Conservation (phyloP, 108 stramenopile species). For the Nitzschia sp. region DNA sequence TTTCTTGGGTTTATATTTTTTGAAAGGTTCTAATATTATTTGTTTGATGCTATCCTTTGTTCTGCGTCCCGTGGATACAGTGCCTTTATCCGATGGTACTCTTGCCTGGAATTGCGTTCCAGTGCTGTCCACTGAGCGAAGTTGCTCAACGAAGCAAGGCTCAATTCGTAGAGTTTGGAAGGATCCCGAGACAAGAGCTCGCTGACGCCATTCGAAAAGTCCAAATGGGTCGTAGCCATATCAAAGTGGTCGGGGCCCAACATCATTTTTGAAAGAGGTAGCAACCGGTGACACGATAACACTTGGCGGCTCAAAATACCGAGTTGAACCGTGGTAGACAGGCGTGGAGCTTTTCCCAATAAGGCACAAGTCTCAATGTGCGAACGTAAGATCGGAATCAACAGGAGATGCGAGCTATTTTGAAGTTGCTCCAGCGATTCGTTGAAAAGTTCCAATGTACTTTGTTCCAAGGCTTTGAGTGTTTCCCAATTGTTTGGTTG, state of each 20-base stretch:
- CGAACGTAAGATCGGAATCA: conserved; percentile 56
- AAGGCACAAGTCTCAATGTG: conserved; percentile 66
- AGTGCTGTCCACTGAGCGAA: conserved; percentile 54
- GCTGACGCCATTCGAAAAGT: conserved; percentile 47
- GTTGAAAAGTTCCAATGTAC: conserved; percentile 51
- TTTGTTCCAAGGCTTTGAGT: conserved; percentile 58
- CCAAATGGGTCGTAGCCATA: conserved; percentile 40
- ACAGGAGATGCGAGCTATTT: conserved; percentile 55
- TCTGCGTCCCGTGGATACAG: conserved; percentile 65
- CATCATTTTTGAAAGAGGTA: conserved; percentile 27
- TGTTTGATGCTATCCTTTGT: not conserved
- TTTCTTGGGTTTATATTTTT: too few species aligned
- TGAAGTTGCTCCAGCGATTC: conserved; percentile 50
- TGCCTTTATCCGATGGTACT: conserved; percentile 60
- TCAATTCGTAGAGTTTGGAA: conserved; percentile 42
- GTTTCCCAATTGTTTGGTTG: conserved; percentile 29
- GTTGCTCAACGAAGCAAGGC: conserved; percentile 30
- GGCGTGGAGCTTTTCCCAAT: conserved; percentile 18
- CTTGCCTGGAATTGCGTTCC: conserved; percentile 51
- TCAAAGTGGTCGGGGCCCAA: conserved; percentile 50
- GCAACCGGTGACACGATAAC: conserved; percentile 32
- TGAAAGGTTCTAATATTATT: too few species aligned
- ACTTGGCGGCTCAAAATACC: conserved; percentile 52
- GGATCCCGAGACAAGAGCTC: conserved; percentile 62
- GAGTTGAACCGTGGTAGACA: conserved; percentile 24